A percentile compares a stretch with the other conserved stretches of the same genome.
phyloP scores from a whole-genome alignment of 2,329 filamentous ascomycete species.

The Hymenoscyphus infarciens region DNA sequence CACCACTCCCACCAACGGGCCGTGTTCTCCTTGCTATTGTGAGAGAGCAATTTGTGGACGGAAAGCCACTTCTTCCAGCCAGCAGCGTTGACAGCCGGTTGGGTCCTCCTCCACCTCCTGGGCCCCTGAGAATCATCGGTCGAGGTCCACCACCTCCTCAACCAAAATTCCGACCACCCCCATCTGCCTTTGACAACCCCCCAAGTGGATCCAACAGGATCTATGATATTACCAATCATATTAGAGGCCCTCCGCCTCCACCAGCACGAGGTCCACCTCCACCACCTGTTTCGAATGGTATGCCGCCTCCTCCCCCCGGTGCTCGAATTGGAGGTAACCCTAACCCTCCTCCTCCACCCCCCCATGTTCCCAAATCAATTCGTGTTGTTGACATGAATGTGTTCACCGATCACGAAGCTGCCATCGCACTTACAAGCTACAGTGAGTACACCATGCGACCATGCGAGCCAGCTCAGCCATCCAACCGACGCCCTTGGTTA shows the following conservation, averaged over 20 bases:
- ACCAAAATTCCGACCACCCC: not conserved
- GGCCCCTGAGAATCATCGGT: not conserved
- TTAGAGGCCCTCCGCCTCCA: not conserved
- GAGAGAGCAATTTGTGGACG: constrained; percentile 26
- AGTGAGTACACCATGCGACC: constrained; percentile 24
- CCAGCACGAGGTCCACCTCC: not conserved
- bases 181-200: not conserved
- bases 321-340: not conserved
- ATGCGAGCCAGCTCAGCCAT: not conserved
- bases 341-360: not conserved
- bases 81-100: not conserved
- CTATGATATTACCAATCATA: not conserved
- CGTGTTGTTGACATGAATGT: constrained; percentile 14
- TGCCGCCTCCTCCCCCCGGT: not conserved
- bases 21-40: constrained; percentile 28
- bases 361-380: constrained; percentile 5
- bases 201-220: not conserved
- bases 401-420: constrained; percentile 17
- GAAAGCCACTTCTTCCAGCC: constrained; percentile 14
- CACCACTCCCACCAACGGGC: not conserved
- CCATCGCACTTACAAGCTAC: constrained; percentile 22
- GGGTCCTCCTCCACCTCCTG: not conserved
- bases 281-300: not conserved
- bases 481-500: constrained; percentile 15
- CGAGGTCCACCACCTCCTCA: not conserved